These are phyloP conservation scores for Fusarium udum DNA, from an alignment of 2,329 filamentous ascomycete genomes.

Conservation along the genomic window DNA sequence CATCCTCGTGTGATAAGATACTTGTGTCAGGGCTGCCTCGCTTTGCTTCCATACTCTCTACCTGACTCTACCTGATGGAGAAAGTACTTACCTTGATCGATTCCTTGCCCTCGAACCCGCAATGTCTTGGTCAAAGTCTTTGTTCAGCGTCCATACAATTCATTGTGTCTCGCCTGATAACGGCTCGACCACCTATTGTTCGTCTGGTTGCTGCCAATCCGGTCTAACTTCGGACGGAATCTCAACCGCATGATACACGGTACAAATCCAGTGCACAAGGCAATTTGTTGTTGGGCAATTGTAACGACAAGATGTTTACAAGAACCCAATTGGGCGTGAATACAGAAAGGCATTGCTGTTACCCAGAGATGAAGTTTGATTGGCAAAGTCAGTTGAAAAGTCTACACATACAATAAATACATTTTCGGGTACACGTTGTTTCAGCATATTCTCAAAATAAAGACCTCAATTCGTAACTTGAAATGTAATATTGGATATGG, in stretches of 20 bases:
- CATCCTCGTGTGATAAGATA: neutral
- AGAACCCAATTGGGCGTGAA: neutral
- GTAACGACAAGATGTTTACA: neutral
- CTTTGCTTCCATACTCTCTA: neutral
- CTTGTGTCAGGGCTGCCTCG: neutral
- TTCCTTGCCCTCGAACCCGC: neutral
- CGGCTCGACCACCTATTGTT: constrained; percentile 2
- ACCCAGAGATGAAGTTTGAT: neutral
- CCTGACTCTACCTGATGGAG: neutral
- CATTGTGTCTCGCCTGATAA: constrained; percentile 1
- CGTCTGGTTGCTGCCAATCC: neutral
- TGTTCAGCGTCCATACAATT: neutral
- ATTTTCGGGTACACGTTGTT: neutral
- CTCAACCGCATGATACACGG: neutral
- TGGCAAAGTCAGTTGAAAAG: neutral
- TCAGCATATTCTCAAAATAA: neutral
- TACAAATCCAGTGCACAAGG: neutral
- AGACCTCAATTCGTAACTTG: neutral
- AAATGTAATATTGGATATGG: neutral
- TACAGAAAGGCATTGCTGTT: neutral
- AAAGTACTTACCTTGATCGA: neutral
- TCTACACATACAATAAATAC: neutral
- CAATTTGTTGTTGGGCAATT: neutral
- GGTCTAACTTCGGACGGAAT: constrained; percentile 5
- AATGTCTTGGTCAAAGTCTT: neutral